Evolutionary conservation across 305 asterid species (phyloP).

Genomic region (Ilex paraguariensis): DNA sequence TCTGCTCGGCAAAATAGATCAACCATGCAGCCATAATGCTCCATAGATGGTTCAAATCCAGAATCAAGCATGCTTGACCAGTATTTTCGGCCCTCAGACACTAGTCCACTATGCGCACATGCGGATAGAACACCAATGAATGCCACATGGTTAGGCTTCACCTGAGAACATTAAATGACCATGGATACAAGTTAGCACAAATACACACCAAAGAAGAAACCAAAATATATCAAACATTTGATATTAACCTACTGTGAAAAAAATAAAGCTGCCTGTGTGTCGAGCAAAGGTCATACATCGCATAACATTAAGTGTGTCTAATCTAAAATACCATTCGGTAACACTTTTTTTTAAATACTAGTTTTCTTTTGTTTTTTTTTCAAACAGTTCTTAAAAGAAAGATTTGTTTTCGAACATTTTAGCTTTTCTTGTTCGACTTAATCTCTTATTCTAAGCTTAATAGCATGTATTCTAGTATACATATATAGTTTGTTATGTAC

Average conservation of each 20-base stretch:
- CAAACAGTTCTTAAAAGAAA: no score
- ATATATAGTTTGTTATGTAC: no score
- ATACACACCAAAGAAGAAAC: neutral
- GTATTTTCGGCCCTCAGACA: slow-evolving; percentile 46
- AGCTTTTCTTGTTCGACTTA: no score
- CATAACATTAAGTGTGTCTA: neutral
- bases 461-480: no score
- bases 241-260: no score
- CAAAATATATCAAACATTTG: neutral
- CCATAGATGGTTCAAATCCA: slow-evolving; percentile 56
- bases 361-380: no score
- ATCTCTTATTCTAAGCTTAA: no score
- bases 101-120: slow-evolving; percentile 64
- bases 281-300: no score
- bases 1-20: slow-evolving; percentile 58
- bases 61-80: slow-evolving; percentile 52
- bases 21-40: slow-evolving; percentile 72
- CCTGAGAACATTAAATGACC: slow-evolving; percentile 29
- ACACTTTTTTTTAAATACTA: no score
- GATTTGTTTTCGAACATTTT: no score
- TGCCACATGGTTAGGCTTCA: slow-evolving; percentile 65
- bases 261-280: no score
- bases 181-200: slow-evolving; percentile 6
- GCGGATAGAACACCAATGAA: slow-evolving; percentile 62
- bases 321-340: no score